Conservation (phyloP, 202 grass and related monocot species). For the Cymbopogon flexuosus region DNA sequence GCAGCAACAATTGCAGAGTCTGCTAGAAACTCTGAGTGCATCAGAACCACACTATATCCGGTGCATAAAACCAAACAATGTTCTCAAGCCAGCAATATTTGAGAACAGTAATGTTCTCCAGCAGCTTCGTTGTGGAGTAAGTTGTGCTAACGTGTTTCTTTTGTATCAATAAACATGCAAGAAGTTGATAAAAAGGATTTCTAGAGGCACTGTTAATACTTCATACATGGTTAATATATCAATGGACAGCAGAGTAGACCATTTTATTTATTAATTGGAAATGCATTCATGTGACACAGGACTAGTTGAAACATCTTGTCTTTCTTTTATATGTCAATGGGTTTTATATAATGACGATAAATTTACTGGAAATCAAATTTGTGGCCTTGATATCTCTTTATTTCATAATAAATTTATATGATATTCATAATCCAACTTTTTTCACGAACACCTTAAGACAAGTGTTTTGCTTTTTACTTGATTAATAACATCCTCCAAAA, state of each 20-base stretch:
- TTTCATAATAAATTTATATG: background rate
- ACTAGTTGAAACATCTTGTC: background rate
- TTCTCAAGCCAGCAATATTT: constrained; percentile 93
- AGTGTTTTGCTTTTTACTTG: background rate
- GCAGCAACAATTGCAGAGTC: constrained; percentile 94
- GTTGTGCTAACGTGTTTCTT: background rate
- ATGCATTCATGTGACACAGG: background rate
- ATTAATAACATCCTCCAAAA: background rate
- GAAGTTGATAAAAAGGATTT: background rate
- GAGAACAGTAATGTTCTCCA: constrained; percentile 85
- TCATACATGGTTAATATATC: background rate
- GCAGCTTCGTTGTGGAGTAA: constrained; percentile 90
- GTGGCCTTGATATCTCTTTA: background rate
- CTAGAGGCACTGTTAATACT: background rate
- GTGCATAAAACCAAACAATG: constrained; percentile 92
- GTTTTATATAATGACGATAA: background rate
- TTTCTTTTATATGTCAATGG: background rate
- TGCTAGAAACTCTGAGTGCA: constrained; percentile 84
- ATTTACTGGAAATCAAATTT: background rate
- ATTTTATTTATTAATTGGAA: constrained; percentile 15
- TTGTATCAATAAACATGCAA: constrained; percentile 28
- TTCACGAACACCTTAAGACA: background rate
- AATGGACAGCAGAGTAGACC: background rate
- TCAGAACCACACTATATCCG: constrained; percentile 88
- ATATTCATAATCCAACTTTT: background rate